phyloP scores from a whole-genome alignment of 2,329 filamentous ascomycete species.

The Botrytis medusae region DNA sequence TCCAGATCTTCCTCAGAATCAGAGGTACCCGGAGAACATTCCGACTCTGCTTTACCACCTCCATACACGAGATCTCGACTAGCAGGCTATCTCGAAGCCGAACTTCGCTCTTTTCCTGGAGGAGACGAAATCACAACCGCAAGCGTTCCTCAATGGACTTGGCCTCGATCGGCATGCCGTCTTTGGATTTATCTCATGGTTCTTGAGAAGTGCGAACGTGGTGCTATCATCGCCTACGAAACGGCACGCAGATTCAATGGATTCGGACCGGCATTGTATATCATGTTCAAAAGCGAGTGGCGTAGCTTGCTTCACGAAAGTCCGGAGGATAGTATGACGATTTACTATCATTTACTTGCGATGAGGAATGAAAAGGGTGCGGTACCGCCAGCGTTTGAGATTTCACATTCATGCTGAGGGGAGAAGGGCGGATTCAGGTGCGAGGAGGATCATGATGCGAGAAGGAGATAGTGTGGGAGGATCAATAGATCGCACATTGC shows the following conservation, averaged over 20 bases:
- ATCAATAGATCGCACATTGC: not conserved
- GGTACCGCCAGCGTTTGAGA: not conserved
- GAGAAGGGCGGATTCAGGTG: not conserved
- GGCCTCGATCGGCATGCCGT: not conserved
- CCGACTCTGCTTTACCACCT: not conserved
- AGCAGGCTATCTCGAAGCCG: not conserved
- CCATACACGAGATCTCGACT: not conserved
- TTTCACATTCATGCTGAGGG: not conserved
- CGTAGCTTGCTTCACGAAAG: not conserved
- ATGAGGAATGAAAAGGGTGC: not conserved
- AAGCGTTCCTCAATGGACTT: not conserved
- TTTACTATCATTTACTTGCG: not conserved
- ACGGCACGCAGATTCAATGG: not conserved
- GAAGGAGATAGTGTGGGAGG: not conserved
- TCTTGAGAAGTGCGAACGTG: not conserved
- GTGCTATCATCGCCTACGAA: not conserved
- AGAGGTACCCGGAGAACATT: not conserved
- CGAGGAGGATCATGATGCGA: accelerated
- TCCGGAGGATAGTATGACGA: not conserved
- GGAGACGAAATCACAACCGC: not conserved
- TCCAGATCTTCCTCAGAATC: not conserved
- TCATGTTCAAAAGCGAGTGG: not conserved
- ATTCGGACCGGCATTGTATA: not conserved
- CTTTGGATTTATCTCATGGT: not conserved
- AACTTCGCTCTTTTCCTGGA: not conserved